These are phyloP conservation scores for Claviceps sorghi DNA, from an alignment of 2,329 filamentous ascomycete species.

Conservation along the genomic window DNA sequence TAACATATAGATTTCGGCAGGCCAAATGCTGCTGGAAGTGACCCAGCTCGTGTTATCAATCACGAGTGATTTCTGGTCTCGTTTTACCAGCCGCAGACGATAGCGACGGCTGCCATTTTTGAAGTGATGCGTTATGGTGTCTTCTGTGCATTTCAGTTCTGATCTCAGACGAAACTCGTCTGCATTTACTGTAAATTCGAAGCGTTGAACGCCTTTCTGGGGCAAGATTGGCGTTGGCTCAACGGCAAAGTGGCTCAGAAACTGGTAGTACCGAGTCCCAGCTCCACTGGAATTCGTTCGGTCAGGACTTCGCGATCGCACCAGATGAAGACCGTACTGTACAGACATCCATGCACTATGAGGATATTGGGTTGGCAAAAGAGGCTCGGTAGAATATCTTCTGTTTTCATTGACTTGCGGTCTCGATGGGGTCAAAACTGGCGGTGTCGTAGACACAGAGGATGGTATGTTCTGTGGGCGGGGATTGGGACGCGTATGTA, in stretches of 20 bases:
- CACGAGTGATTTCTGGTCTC: conserved; percentile 22
- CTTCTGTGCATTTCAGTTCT: conserved; percentile 9
- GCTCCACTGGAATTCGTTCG: conserved; percentile 18
- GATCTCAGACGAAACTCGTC: conserved; percentile 21
- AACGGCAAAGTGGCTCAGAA: conserved; percentile 35
- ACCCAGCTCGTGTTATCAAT: conserved; percentile 38
- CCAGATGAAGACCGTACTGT: conserved; percentile 30
- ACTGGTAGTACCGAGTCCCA: conserved; percentile 38
- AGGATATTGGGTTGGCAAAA: conserved; percentile 23
- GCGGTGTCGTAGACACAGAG: neutral
- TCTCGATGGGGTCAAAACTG: neutral
- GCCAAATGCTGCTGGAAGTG: conserved; percentile 53
- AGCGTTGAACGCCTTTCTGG: conserved; percentile 23
- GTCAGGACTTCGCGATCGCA: conserved; percentile 32
- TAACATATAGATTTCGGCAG: conserved; percentile 50
- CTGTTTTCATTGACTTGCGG: neutral
- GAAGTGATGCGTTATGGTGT: neutral
- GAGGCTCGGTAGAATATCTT: neutral
- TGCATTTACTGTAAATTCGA: conserved; percentile 31
- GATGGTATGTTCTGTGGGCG: neutral
- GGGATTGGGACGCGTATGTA: neutral
- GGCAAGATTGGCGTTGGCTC: conserved; percentile 27
- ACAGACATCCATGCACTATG: conserved; percentile 25
- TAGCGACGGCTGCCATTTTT: conserved; percentile 34
- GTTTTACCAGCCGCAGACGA: conserved; percentile 51